Evolutionary conservation across 2,329 filamentous ascomycete genomes (phyloP), one percentile per base, ranked within the genome.

Genomic region (Nothopassalora personata): DNA sequence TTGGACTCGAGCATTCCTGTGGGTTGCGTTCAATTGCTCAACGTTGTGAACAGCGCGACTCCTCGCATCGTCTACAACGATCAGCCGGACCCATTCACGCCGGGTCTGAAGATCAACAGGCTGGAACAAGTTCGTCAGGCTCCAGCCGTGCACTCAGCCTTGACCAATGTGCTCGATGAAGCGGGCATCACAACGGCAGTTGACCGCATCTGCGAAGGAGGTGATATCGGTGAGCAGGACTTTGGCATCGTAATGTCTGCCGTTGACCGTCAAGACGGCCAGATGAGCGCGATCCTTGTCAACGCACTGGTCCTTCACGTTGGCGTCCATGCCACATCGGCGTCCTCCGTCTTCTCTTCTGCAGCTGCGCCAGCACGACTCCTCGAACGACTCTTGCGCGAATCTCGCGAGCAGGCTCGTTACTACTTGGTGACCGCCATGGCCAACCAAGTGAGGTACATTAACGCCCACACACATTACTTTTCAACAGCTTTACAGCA

Each of bases 381-480:
- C 13, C 76, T 99, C 60, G 88, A 88, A 60, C 86, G 89, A 66
- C 81, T 99, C 31, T 83, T 90, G 9, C 87, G 88, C 67, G 88
- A 89, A 61, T 79, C 95, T 43, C 80, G 83, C 43, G 83, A 89
- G 0, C 90, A 95, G 74, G 86, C 86, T 23, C 87, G 92, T 56
- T 96, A 96, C 77, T 89, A 90, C 72, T 80, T 99, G 59, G 76
- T 97, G 58, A 86, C 83, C 66, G 90, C 89, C 65, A 90, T 99
- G 71, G 83, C 90, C 58, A 96, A 97, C 74, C 92, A 97, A 75
- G 83, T 99, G 52, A 89, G 94, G 61, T 96, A 88, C 73, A 91
- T 92, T 10, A 96, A 91, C 71, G 86, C 86, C 52, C 86, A 95
- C 70, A 99, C 94, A 11, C 88, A 92, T 70, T 99, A 94, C 77